Conservation (phyloP, 345 rosid genomes). For the Erysimum cheiranthoides region DNA sequence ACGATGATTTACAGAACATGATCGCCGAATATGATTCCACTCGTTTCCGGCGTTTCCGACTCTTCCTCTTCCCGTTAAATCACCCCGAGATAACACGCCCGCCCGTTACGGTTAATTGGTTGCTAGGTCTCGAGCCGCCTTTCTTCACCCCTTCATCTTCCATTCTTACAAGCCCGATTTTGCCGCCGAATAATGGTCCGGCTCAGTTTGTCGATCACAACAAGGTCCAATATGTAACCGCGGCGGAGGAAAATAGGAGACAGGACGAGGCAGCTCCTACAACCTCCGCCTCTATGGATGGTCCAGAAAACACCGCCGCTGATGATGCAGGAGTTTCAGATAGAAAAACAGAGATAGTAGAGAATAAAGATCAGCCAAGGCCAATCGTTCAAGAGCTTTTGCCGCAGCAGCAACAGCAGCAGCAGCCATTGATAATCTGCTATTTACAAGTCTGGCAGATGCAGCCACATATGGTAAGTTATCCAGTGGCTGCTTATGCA, state of each 20-base stretch:
- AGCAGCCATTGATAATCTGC: slow-evolving; percentile 3
- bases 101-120: slow-evolving; percentile 13
- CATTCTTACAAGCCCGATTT: slow-evolving; percentile 15
- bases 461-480: slow-evolving; percentile 23
- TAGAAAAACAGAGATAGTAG: slow-evolving; percentile 24
- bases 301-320: background rate
- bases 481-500: slow-evolving; percentile 3
- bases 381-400: background rate
- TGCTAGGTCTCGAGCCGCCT: slow-evolving; percentile 25
- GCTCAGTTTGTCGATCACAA: background rate
- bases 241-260: background rate
- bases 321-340: slow-evolving; percentile 8
- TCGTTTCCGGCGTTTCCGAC: slow-evolving; percentile 14
- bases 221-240: slow-evolving; percentile 3
- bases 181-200: background rate
- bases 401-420: background rate
- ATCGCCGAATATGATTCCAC: slow-evolving; percentile 26
- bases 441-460: slow-evolving; percentile 27
- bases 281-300: background rate
- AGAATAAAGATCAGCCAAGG: slow-evolving; percentile 15
- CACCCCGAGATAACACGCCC: background rate
- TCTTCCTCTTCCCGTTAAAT: slow-evolving; percentile 35
- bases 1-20: slow-evolving; percentile 37
- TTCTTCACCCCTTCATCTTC: slow-evolving; percentile 17
- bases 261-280: background rate